Evolutionary conservation across 2,329 filamentous ascomycete genomes (phyloP).

Genomic region (Dactylonectria estremocensis): DNA sequence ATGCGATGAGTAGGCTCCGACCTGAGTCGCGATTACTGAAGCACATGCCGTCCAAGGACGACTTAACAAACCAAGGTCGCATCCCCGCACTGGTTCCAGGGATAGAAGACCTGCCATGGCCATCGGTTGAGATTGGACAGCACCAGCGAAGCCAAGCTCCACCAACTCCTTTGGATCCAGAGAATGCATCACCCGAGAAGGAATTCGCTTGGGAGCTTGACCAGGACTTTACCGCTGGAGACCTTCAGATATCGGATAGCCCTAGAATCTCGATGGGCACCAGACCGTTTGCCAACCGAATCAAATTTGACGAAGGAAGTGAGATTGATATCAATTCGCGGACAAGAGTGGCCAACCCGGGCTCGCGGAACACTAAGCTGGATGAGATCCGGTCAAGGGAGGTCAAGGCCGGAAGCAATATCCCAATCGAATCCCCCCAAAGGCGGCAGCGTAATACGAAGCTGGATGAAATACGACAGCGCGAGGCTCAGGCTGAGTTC

Average conservation of each 20-base stretch:
- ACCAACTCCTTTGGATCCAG: neutral
- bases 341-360: constrained; percentile 48
- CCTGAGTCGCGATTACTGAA: constrained; percentile 33
- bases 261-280: constrained; percentile 63
- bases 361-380: constrained; percentile 59
- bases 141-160: constrained; percentile 21
- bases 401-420: constrained; percentile 52
- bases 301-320: constrained; percentile 51
- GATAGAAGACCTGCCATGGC: constrained; percentile 55
- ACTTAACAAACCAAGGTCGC: constrained; percentile 46
- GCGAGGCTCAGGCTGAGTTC: constrained; percentile 52
- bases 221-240: constrained; percentile 70
- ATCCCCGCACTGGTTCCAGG: constrained; percentile 58
- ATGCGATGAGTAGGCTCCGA: constrained; percentile 24
- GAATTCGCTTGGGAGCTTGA: constrained; percentile 71
- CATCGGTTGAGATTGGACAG: constrained; percentile 51
- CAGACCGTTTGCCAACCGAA: constrained; percentile 55
- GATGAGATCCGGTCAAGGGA: constrained; percentile 63
- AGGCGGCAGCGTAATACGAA: constrained; percentile 49
- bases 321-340: constrained; percentile 50
- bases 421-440: constrained; percentile 38
- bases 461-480: constrained; percentile 55
- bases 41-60: constrained; percentile 43
- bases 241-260: constrained; percentile 70
- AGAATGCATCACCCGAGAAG: constrained; percentile 62